A percentile compares a stretch with the other conserved stretches of the same genome.
These are phyloP conservation scores for Taphrina communis DNA, from an alignment of 1,139 yeast genomes.

Conservation along the genomic window DNA sequence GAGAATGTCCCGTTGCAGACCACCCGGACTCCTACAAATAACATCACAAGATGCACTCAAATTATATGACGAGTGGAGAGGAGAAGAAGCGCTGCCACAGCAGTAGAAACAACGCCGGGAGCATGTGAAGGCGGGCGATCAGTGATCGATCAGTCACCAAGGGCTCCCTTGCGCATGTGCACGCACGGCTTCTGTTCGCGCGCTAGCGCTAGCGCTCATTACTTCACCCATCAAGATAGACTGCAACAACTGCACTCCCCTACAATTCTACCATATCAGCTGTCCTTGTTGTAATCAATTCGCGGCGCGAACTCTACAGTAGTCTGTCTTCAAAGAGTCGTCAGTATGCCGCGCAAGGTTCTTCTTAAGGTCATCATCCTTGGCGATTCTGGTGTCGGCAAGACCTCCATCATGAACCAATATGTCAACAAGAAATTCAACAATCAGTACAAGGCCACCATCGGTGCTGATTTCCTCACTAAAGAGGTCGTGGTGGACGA, in stretches of 20 bases:
- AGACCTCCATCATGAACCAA: constrained; percentile 80
- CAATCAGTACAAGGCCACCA: constrained; percentile 95
- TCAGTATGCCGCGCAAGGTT: constrained; percentile 58
- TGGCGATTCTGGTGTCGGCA: constrained; percentile 98
- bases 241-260: too few species aligned
- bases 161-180: too few species aligned
- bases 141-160: too few species aligned
- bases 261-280: too few species aligned
- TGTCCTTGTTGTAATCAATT: too few species aligned
- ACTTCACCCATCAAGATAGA: too few species aligned
- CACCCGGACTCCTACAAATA: background rate
- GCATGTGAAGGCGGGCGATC: too few species aligned
- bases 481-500: constrained; percentile 87
- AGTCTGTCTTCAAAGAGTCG: too few species aligned
- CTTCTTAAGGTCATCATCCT: constrained; percentile 82
- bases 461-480: constrained; percentile 95
- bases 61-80: background rate
- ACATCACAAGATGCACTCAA: background rate
- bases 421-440: constrained; percentile 94
- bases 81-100: background rate
- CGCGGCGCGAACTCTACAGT: too few species aligned
- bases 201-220: too few species aligned
- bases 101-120: too few species aligned
- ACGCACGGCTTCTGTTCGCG: background rate
- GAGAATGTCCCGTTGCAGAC: background rate